Base-by-base conservation (phyloP, 345 rosid genomes). In the Citrus medica region DNA sequence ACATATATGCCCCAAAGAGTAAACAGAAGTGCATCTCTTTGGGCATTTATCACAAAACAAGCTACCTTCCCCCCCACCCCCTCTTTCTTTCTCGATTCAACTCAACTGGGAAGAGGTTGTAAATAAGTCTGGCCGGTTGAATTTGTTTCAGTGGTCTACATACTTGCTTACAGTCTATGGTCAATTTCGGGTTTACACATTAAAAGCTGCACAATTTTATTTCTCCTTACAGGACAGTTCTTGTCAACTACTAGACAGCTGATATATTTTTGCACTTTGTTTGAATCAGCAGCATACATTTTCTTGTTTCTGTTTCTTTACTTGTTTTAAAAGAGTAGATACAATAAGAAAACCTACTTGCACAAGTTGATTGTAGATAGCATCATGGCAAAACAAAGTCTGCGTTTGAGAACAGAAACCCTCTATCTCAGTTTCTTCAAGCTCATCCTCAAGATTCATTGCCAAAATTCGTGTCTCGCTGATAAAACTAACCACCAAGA, bases 361-460 rank as follows among this genome's bases (percentile, higher is more conserved):
- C 38, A 93, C 96, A 79, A 95, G 93, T 84, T 95, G 99, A 85
- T 95, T 92, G 88, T 84, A 78, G 53, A 91, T 86, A 80, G 98
- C 97, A 88, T 91, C 92, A 82, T 95, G 99, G 85, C 97, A 93
- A 87, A 93, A 95, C 75, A 95, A 83, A 38, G 99, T 93, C 89
- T 93, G 99, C 48, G 89, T 93, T 84, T 95, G 89, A 62, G 97
- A 91, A 81, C 76, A 81, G 87, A 95, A 95, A 70, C 99, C 98
- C 80, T 92, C 97, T 81, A 95, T 93, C 86, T 95, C 99, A 70
- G 98, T 95, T 81, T 93, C 97, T 89, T 93, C 99, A 83, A 95
- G 83, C 85, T 91, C 98, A 80, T 93, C 99, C 85, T 93, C 98
- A 66, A 89, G 80, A 87, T 91, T 95, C 98, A 95, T 95, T 76